Conservation (phyloP, 768 basidiomycete species). For the Collybiopsis luxurians region DNA sequence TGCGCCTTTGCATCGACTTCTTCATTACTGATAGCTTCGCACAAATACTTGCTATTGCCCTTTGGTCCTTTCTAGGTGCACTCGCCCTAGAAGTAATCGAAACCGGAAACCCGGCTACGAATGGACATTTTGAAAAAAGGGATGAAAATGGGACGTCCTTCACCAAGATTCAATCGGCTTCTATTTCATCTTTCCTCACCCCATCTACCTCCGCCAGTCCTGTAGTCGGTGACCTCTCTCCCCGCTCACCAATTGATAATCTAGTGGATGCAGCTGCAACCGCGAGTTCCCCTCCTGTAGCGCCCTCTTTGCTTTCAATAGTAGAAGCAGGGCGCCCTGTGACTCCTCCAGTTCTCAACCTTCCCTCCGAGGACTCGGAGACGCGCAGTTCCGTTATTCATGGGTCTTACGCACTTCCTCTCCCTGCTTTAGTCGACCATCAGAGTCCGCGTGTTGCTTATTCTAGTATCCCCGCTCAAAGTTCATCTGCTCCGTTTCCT, state of each 20-base stretch:
- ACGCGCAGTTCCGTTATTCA: not conserved
- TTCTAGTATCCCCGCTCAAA: not conserved
- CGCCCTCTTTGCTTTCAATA: not conserved
- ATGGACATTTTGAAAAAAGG: not conserved
- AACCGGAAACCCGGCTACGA: not conserved
- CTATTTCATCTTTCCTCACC: not conserved
- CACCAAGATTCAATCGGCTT: not conserved
- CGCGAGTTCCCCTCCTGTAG: not conserved
- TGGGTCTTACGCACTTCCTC: not conserved
- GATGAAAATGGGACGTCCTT: not conserved
- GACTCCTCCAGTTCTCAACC: no score
- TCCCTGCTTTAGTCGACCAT: not conserved
- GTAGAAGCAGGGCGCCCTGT: no score
- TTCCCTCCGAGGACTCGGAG: not conserved
- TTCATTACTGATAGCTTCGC: not conserved
- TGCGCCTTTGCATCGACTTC: constrained; percentile 5
- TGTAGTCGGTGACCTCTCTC: not conserved
- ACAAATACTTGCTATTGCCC: not conserved
- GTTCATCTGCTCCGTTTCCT: no score
- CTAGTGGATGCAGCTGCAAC: no score
- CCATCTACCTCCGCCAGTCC: not conserved
- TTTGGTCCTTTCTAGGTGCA: constrained; percentile 1
- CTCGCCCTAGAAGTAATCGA: not conserved
- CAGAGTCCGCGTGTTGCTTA: not conserved
- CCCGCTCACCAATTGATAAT: not conserved